Conservation (phyloP, 2,329 filamentous ascomycete species). For the Aureobasidium sp. region DNA sequence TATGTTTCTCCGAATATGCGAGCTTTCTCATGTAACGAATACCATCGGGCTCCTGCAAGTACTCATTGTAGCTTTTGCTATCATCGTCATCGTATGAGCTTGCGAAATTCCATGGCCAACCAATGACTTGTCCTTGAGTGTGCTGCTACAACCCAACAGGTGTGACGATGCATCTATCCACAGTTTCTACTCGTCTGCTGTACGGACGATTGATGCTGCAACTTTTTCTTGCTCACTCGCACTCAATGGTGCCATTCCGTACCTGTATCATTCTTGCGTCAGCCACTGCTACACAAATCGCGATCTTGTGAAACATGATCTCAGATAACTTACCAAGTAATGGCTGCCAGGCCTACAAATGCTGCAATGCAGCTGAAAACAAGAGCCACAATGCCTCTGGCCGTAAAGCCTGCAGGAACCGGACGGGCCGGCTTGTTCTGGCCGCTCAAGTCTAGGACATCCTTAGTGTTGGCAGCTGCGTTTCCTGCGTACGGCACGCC, state of each 20-base stretch:
- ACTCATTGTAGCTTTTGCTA: not conserved
- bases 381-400: slow-evolving; percentile 64
- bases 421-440: slow-evolving; percentile 49
- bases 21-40: not conserved
- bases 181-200: not conserved
- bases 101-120: not conserved
- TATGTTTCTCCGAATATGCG: not conserved
- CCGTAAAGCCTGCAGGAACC: slow-evolving; percentile 63
- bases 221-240: slow-evolving; percentile 22
- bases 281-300: slow-evolving; percentile 8
- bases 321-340: slow-evolving; percentile 55
- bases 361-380: slow-evolving; percentile 65
- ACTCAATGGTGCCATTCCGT: slow-evolving; percentile 27
- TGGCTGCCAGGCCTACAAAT: slow-evolving; percentile 58
- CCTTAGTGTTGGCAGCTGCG: slow-evolving; percentile 61
- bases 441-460: slow-evolving; percentile 58
- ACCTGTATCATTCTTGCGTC: slow-evolving; percentile 24
- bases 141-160: not conserved
- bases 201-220: slow-evolving; percentile 15
- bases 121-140: not conserved
- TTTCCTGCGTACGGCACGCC: slow-evolving; percentile 56
- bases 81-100: not conserved
- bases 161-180: not conserved
- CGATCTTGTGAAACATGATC: slow-evolving; percentile 11
- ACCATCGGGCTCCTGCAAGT: not conserved